Evolutionary conservation across 805 yeast species (phyloP).

Genomic region (Torulaspora microellipsoides): DNA sequence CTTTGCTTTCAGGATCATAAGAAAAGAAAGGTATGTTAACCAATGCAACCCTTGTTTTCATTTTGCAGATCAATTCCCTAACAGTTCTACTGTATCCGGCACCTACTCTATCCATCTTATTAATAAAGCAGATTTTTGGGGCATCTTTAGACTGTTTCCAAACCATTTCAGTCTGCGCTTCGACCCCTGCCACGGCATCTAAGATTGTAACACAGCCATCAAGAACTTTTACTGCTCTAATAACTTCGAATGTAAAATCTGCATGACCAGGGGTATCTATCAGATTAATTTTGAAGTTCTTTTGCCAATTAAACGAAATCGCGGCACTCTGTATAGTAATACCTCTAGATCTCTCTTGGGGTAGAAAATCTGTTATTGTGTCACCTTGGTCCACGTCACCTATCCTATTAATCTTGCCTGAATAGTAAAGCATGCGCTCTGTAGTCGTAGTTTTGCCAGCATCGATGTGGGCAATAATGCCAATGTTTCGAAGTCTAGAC

Average conservation of each 20-base stretch:
- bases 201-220: slow-evolving; percentile 93
- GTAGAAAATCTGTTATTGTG: slow-evolving; percentile 87
- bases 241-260: slow-evolving; percentile 93
- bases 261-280: slow-evolving; percentile 99
- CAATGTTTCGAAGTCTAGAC: slow-evolving; percentile 66
- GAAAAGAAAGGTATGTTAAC: slow-evolving; percentile 75
- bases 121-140: slow-evolving; percentile 77
- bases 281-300: slow-evolving; percentile 63
- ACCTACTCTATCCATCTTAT: slow-evolving; percentile 95
- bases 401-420: slow-evolving; percentile 72
- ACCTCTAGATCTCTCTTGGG: slow-evolving; percentile 88
- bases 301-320: slow-evolving; percentile 82
- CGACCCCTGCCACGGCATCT: slow-evolving; percentile 97
- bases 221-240: slow-evolving; percentile 78
- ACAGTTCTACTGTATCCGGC: slow-evolving; percentile 92
- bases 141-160: slow-evolving; percentile 83
- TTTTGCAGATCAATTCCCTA: slow-evolving; percentile 69
- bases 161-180: slow-evolving; percentile 95
- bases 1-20: slow-evolving; percentile 31
- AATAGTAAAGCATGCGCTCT: slow-evolving; percentile 86
- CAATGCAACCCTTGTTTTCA: slow-evolving; percentile 68
- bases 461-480: slow-evolving; percentile 97
- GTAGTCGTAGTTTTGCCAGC: slow-evolving; percentile 99
- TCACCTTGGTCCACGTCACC: slow-evolving; percentile 97
- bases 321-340: slow-evolving; percentile 97